These are phyloP conservation scores for Malassezia globosa DNA, from an alignment of 1,284 basidiomycete genomes.

Conservation along the genomic window DNA sequence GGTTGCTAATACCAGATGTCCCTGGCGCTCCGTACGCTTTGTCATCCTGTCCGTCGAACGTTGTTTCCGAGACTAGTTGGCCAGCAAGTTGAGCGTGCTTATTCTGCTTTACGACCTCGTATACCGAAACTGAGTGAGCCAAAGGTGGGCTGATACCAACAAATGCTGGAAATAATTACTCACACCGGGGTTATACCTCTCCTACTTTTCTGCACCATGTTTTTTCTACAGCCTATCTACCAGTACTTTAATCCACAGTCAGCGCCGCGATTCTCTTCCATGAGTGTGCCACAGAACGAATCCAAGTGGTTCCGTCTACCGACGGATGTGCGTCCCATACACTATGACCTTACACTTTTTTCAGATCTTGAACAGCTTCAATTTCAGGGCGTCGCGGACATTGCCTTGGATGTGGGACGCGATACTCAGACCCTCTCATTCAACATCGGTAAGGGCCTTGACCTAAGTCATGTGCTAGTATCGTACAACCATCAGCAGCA, in stretches of 20 bases:
- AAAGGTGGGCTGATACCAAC: conserved; percentile 1
- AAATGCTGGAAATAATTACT: conserved; percentile 6
- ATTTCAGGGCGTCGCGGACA: conserved; percentile 66
- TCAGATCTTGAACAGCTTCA: conserved; percentile 61
- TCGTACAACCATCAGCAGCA: conserved; percentile 55
- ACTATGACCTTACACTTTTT: conserved; percentile 69
- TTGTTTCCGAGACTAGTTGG: background rate
- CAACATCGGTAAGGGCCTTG: conserved; percentile 54
- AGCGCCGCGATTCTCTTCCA: background rate
- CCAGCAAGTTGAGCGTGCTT: background rate
- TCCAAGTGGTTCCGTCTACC: conserved; percentile 59
- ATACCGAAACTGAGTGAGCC: background rate
- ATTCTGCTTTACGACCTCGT: background rate
- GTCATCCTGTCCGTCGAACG: background rate
- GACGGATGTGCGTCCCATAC: conserved; percentile 60
- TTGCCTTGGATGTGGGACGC: conserved; percentile 62
- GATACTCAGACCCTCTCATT: conserved; percentile 51
- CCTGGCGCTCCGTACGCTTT: background rate
- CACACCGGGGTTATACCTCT: conserved; percentile 2
- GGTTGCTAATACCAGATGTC: no score
- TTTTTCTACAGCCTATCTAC: background rate
- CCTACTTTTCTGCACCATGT: background rate
- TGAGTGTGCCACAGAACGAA: conserved; percentile 1
- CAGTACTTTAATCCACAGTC: background rate
- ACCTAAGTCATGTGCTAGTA: conserved; percentile 59